Evolutionary conservation across 345 rosid species (phyloP), one percentile per base, ranked within the genome.

Genomic region (Sisymbrium altissimum): DNA sequence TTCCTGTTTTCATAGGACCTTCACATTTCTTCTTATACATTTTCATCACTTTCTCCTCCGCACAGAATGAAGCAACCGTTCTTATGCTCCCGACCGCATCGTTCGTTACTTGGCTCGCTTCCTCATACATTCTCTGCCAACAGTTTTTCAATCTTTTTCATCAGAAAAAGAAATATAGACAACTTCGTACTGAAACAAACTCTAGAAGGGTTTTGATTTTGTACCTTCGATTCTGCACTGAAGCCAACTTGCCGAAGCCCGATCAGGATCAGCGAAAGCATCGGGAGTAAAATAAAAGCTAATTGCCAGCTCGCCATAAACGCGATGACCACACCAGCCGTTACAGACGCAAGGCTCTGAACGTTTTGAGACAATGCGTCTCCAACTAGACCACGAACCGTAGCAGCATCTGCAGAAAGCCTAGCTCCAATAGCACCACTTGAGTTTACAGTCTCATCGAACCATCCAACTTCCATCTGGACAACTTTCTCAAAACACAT

Each of bases 81-180:
- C 98, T 83, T 60, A 93, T 90, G 61, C 96, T 89, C 56, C 96
- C 96, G 6, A 90, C 96, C 18, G 98, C 98, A 50, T 93, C 97
- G n/a, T 75, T 86, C 7, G 98, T 97, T 43, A 90, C 92, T 83
- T 89, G 93, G 74, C 97, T 91, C 7, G 97, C 97, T 76, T 93
- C 90, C 83, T 89, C 96, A 9, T 93, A 93, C 93, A 83, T 87
- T 81, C 68, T 73, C 97, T 93, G 85, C 73, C 67, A 74, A 46
- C 14, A 64, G 1, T 5, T n/a, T n/a, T n/a, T n/a, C n/a, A n/a
- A n/a, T n/a, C n/a, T n/a, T 55, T 29, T 50, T 23, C 43, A 56
- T 70, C 3, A 63, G 59, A 39, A 27, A 46, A 21, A 18, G 9
- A 27, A 25, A 54, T 7, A 56, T 5, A 25, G 48, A 74, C 15